phyloP scores from a whole-genome alignment of 345 rosid genomes.

The Sonneratia caseolaris region DNA sequence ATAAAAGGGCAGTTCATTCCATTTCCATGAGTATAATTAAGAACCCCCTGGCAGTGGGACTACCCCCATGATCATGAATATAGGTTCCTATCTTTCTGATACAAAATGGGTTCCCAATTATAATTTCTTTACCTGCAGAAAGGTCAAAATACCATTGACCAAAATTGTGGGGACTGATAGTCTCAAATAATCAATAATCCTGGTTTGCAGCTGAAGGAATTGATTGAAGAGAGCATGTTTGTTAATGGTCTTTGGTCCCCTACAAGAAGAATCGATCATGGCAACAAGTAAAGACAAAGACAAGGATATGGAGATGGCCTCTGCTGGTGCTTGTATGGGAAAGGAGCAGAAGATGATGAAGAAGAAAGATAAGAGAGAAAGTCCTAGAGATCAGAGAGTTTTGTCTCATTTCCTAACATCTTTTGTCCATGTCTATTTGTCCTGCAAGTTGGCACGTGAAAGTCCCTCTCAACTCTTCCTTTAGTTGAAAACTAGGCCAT shows the following conservation, averaged over 20 bases:
- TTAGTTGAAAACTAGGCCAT: neutral
- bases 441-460: slow-evolving; percentile 4
- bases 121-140: neutral
- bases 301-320: too few relatives aligned
- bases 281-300: too few relatives aligned
- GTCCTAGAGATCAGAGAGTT: neutral
- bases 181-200: neutral
- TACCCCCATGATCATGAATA: too few relatives aligned
- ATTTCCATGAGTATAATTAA: too few relatives aligned
- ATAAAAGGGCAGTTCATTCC: too few relatives aligned
- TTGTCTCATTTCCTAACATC: neutral
- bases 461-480: neutral
- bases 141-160: neutral
- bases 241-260: slow-evolving; percentile 7
- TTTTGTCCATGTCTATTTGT: slow-evolving; percentile 6
- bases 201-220: neutral
- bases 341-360: neutral
- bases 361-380: neutral
- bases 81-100: neutral
- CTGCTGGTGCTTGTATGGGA: too few relatives aligned
- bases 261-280: neutral
- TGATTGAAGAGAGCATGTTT: neutral
- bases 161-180: neutral
- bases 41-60: too few relatives aligned
- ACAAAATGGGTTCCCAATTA: neutral